Percentiles rank a stretch among this genome's conserved stretches.
Conservation (phyloP, 2,329 filamentous ascomycete genomes). For the Diaporthe velutina region DNA sequence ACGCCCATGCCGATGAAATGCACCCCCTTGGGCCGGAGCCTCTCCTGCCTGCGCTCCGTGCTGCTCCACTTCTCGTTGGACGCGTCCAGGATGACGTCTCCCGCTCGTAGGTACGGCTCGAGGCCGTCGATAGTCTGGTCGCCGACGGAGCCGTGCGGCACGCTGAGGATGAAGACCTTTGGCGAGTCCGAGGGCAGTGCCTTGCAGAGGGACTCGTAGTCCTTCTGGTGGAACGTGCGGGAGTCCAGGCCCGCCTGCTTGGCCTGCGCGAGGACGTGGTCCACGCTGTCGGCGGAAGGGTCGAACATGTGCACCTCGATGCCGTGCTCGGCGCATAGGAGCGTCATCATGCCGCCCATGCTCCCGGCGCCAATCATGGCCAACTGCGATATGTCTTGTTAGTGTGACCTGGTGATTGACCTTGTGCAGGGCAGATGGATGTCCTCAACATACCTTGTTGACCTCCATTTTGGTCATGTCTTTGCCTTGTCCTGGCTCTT, state of each 20-base stretch:
- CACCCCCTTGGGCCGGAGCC: constrained; percentile 69
- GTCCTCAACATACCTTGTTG: constrained; percentile 21
- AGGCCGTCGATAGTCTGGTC: constrained; percentile 53
- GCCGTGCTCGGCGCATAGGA: constrained; percentile 70
- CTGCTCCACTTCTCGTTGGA: constrained; percentile 77
- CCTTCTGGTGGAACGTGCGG: constrained; percentile 49
- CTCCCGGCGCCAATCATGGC: constrained; percentile 70
- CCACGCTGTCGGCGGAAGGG: constrained; percentile 60
- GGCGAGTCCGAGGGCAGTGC: constrained; percentile 56
- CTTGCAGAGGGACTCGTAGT: constrained; percentile 64
- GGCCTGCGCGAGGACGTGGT: constrained; percentile 53
- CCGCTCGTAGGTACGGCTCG: constrained; percentile 63
- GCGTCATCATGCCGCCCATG: constrained; percentile 71
- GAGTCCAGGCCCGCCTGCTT: constrained; percentile 47
- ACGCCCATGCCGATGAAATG: constrained; percentile 77
- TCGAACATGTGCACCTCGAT: constrained; percentile 68
- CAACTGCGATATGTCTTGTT: constrained; percentile 50
- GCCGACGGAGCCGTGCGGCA: constrained; percentile 59
- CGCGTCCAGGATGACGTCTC: constrained; percentile 77
- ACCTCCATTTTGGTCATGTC: constrained; percentile 23
- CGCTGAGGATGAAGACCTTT: constrained; percentile 65
- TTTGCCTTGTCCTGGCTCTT: not conserved
- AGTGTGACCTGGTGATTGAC: not conserved
- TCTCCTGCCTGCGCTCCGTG: constrained; percentile 72
- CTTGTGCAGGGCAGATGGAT: not conserved